phyloP scores from a whole-genome alignment of 495 filamentous ascomycete species.

The Aspergillus avenaceus region DNA sequence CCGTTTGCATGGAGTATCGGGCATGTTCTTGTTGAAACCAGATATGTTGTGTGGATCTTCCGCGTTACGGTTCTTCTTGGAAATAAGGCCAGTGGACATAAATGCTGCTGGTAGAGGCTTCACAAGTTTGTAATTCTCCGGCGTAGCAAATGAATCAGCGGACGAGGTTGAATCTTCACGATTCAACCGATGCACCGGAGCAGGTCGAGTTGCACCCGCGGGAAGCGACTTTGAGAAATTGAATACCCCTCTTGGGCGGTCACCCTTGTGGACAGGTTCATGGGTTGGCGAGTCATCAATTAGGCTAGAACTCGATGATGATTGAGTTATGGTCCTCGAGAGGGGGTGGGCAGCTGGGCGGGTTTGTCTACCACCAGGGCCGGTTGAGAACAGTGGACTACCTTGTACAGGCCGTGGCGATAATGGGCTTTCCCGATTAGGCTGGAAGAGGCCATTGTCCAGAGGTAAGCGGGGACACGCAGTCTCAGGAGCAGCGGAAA shows the following conservation, averaged over 20 bases:
- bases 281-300: conserved; percentile 72
- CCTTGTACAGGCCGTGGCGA: conserved; percentile 28
- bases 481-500: conserved; percentile 34
- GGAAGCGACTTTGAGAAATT: conserved; percentile 82
- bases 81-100: conserved; percentile 90
- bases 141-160: conserved; percentile 67
- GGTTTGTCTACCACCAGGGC: conserved; percentile 8
- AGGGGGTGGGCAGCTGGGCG: conserved; percentile 68
- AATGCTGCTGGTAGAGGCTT: conserved; percentile 85
- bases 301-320: conserved; percentile 75
- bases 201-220: conserved; percentile 56
- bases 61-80: conserved; percentile 68
- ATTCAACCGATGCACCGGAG: conserved; percentile 27
- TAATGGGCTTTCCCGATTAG: conserved; percentile 62
- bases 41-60: conserved; percentile 44
- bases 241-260: conserved; percentile 47
- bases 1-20: conserved; percentile 95
- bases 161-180: conserved; percentile 43
- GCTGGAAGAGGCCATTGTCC: conserved; percentile 63
- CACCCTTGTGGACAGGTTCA: conserved; percentile 52
- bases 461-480: conserved; percentile 68
- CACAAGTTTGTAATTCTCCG: conserved; percentile 75
- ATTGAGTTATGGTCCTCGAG: conserved; percentile 77
- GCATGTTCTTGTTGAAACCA: conserved; percentile 58
- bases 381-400: conserved; percentile 30